Base-by-base conservation (phyloP, 306 rosid genomes). In the Prunus padus region DNA sequence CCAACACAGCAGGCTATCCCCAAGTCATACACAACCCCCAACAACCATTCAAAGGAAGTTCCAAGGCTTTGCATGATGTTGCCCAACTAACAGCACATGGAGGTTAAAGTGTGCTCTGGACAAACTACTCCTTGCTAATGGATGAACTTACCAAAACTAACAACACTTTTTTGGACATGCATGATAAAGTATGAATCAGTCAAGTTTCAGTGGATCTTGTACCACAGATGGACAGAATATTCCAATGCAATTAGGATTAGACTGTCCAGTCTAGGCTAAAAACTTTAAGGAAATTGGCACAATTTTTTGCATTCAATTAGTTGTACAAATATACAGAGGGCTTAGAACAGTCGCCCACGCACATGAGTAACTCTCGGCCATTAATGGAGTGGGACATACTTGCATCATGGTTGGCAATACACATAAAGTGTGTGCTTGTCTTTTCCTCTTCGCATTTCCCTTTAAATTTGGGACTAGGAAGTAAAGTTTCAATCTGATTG, bases 11-110 rank as follows among this genome's bases (percentile, higher is more conserved):
- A 55, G 82, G 69, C 77, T 22, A 62, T 78, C 90, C 31, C 51
- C 82, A 55, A 74, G 77, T 82, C 87, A 71, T 9, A 62, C 54
- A 54, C 42, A 37, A 5, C 46, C 52, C 78, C 76, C 77, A 86
- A 64, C 97, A 84, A 89, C 97, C 97, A 80, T 86, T 91, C 97
- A 91, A 84, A 80, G 18, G 30, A 59, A 67, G 22, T 83, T 46
- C 67, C 54, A 79, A 37, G 45, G 57, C 55, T 31, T n/a, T 31
- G 49, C 26, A 45, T 9, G 25, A 26, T 25, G 66, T 22, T 67
- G 50, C 25, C 44, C 90, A 86, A 76, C 92, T 84, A 90, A 82
- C 90, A 69, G 2, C 16, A 26, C 23, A 25, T 11, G 15, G 2
- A 9, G 55, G 33, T 61, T 4, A 2, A 22, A 37, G 19, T n/a